phyloP scores from a whole-genome alignment of 2,329 filamentous ascomycete species.

The Eutypella sp. region DNA sequence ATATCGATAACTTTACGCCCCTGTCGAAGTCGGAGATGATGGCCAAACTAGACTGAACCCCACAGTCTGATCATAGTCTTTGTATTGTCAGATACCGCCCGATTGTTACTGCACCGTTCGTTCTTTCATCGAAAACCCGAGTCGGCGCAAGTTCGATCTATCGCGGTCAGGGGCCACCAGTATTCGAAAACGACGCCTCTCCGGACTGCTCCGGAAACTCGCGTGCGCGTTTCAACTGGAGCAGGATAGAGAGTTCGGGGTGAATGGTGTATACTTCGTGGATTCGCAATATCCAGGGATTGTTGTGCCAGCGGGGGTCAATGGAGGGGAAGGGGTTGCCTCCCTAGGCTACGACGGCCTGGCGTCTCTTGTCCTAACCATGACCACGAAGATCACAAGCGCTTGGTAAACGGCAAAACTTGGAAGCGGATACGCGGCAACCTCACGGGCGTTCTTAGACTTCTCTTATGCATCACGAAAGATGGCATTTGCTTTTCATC shows the following conservation, averaged over 20 bases:
- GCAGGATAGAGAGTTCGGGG: background rate
- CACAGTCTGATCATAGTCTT: slow-evolving; percentile 19
- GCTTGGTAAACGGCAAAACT: slow-evolving; percentile 17
- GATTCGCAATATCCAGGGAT: background rate
- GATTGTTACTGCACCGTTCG: slow-evolving; percentile 27
- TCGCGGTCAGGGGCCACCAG: slow-evolving; percentile 7
- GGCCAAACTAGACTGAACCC: slow-evolving; percentile 84
- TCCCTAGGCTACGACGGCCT: background rate
- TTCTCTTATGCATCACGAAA: slow-evolving; percentile 46
- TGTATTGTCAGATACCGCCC: slow-evolving; percentile 24
- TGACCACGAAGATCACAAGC: background rate
- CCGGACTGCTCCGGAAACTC: background rate
- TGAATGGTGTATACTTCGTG: background rate
- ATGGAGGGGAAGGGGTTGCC: background rate
- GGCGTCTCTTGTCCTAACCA: background rate
- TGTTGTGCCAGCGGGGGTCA: background rate
- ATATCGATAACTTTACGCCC: slow-evolving; percentile 90
- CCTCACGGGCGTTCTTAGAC: slow-evolving; percentile 37
- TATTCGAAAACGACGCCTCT: background rate
- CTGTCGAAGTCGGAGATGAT: slow-evolving; percentile 95
- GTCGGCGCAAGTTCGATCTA: slow-evolving; percentile 20
- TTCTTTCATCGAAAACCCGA: slow-evolving; percentile 23
- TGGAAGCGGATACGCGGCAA: slow-evolving; percentile 20
- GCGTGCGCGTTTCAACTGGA: background rate
- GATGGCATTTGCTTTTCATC: slow-evolving; percentile 42